Conservation (phyloP, 1,284 basidiomycete species). For the Hymenochaete sp. region DNA sequence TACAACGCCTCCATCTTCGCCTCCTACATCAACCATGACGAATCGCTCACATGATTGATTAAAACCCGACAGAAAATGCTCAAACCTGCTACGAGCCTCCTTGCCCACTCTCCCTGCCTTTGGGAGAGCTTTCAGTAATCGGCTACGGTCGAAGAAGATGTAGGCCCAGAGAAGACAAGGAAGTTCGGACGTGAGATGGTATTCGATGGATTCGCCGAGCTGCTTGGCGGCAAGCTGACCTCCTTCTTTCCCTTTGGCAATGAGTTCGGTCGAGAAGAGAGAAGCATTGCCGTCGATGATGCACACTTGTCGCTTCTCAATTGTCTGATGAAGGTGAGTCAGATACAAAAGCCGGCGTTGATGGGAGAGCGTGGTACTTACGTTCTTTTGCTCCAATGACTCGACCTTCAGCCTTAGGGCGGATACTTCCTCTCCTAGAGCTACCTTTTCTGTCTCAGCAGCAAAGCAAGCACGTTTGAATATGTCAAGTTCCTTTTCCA, state of each 20-base stretch:
- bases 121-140: conserved; percentile 43
- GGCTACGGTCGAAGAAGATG: conserved; percentile 56
- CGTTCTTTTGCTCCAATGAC: conserved; percentile 9
- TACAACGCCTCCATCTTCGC: conserved; percentile 64
- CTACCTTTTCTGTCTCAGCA: conserved; percentile 13
- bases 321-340: conserved; percentile 1
- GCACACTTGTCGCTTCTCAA: conserved; percentile 42
- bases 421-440: conserved; percentile 7
- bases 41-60: conserved; percentile 57
- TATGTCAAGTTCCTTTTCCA: conserved; percentile 14
- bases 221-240: conserved; percentile 46
- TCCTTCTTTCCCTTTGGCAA: conserved; percentile 46
- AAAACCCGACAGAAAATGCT: conserved; percentile 57
- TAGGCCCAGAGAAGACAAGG: conserved; percentile 53
- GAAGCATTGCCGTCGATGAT: conserved; percentile 63
- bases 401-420: conserved; percentile 11
- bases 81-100: conserved; percentile 38
- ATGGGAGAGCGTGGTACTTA: background rate
- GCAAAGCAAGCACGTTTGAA: conserved; percentile 16
- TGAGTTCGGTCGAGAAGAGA: conserved; percentile 46
- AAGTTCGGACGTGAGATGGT: conserved; percentile 34
- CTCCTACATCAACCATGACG: conserved; percentile 63
- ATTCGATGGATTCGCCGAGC: conserved; percentile 42
- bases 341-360: background rate
- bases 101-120: conserved; percentile 30